These are phyloP conservation scores for Acacia concinna DNA, from an alignment of 331 rosid genomes.

Conservation along the genomic window DNA sequence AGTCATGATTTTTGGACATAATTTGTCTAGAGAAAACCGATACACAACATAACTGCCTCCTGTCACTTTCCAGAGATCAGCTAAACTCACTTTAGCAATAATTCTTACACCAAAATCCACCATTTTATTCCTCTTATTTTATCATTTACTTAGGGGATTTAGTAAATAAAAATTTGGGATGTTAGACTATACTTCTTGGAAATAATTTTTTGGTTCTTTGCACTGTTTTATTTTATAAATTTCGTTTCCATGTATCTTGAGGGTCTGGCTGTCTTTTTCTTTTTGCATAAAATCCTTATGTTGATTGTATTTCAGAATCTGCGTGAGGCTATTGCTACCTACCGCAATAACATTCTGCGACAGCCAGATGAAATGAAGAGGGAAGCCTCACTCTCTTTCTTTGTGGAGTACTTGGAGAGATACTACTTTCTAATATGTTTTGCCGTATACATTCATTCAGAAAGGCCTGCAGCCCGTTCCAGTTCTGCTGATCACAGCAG, in stretches of 20 bases:
- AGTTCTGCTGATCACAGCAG: conserved; percentile 42
- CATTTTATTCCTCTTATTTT: too few relatives aligned
- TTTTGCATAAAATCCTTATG: conserved; percentile 20
- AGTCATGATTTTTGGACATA: too few relatives aligned
- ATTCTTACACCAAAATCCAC: too few relatives aligned
- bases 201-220: conserved; percentile 13
- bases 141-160: too few relatives aligned
- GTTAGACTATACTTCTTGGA: conserved; percentile 19
- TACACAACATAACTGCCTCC: too few relatives aligned
- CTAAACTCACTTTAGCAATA: too few relatives aligned
- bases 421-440: conserved; percentile 91
- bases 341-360: conserved; percentile 75
- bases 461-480: conserved; percentile 53
- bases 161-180: too few relatives aligned
- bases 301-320: conserved; percentile 56
- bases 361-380: conserved; percentile 93
- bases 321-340: conserved; percentile 83
- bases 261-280: conserved; percentile 6
- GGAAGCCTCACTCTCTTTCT: conserved; percentile 81
- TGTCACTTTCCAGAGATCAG: too few relatives aligned
- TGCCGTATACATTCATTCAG: conserved; percentile 82
- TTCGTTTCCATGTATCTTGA: conserved; percentile 26
- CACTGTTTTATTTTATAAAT: background rate
- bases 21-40: too few relatives aligned
- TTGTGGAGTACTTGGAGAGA: conserved; percentile 86